phyloP scores from a whole-genome alignment of 495 filamentous ascomycete genomes.

The Pseudotulostoma volvatum region DNA sequence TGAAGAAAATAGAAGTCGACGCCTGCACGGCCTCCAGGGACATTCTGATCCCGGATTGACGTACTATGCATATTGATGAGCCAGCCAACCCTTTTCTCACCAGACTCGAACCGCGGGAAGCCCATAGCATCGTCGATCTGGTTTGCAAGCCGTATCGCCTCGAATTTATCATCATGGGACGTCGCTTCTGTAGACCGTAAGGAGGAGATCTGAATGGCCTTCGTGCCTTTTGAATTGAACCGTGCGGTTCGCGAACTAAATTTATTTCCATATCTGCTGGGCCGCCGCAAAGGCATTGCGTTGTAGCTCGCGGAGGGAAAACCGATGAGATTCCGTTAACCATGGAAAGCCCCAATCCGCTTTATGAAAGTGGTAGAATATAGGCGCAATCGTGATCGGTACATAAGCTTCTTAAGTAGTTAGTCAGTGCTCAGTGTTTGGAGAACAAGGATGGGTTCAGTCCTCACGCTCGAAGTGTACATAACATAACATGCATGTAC shows the following conservation, averaged over 20 bases:
- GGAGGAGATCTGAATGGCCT: constrained; percentile 61
- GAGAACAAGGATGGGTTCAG: too few species aligned
- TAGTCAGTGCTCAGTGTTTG: too few species aligned
- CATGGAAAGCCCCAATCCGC: too few species aligned
- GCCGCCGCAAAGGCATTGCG: constrained; percentile 41
- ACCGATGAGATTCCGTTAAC: too few species aligned
- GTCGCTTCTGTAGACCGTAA: constrained; percentile 67
- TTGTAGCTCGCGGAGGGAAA: constrained; percentile 3
- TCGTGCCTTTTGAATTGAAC: constrained; percentile 39
- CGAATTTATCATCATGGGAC: constrained; percentile 69
- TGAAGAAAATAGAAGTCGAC: constrained; percentile 97
- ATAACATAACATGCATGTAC: too few species aligned
- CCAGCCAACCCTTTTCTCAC: constrained; percentile 77
- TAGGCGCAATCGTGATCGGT: too few species aligned
- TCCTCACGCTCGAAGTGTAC: too few species aligned
- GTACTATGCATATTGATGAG: constrained; percentile 90
- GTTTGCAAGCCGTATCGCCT: constrained; percentile 68
- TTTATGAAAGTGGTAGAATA: too few species aligned
- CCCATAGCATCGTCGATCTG: constrained; percentile 89
- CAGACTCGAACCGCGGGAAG: constrained; percentile 82
- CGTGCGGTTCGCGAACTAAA: constrained; percentile 33
- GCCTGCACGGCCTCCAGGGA: constrained; percentile 66
- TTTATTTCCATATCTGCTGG: constrained; percentile 38
- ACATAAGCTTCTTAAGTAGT: too few species aligned
- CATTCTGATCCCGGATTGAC: constrained; percentile 65